These are phyloP conservation scores for Dissophora ornata DNA, from an alignment of 192 early-diverging fungal species.

Conservation along the genomic window DNA sequence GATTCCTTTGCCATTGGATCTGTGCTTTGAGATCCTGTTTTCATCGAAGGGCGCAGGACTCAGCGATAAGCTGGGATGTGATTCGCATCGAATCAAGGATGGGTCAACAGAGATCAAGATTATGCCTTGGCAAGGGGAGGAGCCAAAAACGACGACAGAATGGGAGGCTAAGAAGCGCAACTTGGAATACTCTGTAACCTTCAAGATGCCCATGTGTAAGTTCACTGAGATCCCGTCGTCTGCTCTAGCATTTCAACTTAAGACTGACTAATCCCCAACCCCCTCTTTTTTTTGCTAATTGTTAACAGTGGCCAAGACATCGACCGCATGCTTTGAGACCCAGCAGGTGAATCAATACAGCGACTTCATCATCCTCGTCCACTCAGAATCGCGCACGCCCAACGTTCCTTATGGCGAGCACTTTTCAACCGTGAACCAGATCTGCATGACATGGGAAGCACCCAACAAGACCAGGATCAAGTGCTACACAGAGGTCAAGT, in stretches of 20 bases:
- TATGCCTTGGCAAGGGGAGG: slow-evolving; percentile 14
- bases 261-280: too few relatives aligned
- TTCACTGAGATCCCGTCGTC: neutral
- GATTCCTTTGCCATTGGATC: slow-evolving; percentile 18
- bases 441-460: slow-evolving; percentile 40
- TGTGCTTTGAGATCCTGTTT: slow-evolving; percentile 34
- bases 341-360: slow-evolving; percentile 12
- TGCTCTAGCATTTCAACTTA: neutral
- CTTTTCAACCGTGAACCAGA: slow-evolving; percentile 39
- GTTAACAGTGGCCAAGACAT: slow-evolving; percentile 32
- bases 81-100: slow-evolving; percentile 28
- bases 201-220: slow-evolving; percentile 41
- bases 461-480: slow-evolving; percentile 28
- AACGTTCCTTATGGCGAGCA: slow-evolving; percentile 32
- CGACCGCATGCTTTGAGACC: slow-evolving; percentile 29
- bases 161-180: slow-evolving; percentile 16
- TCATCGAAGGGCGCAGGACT: slow-evolving; percentile 23
- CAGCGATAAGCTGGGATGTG: slow-evolving; percentile 10
- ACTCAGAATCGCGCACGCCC: slow-evolving; percentile 22
- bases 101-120: slow-evolving; percentile 33
- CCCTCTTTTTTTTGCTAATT: neutral
- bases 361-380: slow-evolving; percentile 17
- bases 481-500: slow-evolving; percentile 37
- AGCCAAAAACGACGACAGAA: neutral
- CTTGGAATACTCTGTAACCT: slow-evolving; percentile 31